Base-by-base conservation (phyloP, 2,329 filamentous ascomycete species). In the Tolypocladium sp. region DNA sequence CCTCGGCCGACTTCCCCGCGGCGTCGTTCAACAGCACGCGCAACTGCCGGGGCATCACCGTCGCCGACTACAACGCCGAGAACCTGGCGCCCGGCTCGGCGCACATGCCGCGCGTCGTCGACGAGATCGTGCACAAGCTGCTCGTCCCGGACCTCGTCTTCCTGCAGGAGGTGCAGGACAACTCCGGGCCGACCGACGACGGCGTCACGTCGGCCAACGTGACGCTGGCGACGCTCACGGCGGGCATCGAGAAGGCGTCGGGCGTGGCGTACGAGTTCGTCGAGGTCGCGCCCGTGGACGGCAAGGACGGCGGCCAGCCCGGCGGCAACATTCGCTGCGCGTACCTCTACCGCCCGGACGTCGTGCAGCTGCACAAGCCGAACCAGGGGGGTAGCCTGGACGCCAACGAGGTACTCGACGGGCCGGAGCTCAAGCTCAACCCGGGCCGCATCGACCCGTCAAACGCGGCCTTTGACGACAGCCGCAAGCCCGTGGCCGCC, bases 301-400 rank as follows among this genome's bases (percentile, higher is more conserved):
- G 82, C 70, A 65, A 79, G 62, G 86, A 90, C 63, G 88, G 88
- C 60, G 88, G 88, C 40, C 74, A 82, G 61, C 83, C 85, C 1
- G 87, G 88, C 17, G 87, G 86, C 42, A 90, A 91, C 74, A 90
- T 91, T 70, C 87, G 87, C 52, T 76, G 78, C 54, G 87, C 86
- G 0, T 91, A 89, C 72, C 77, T 91, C 13, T 91, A 89, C 79
- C 82, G 86, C 44, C 77, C 85, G 0, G 76, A 79, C 22, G 70
- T 82, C 4, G 68, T 91, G 52, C 76, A 78, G 55, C 81, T 90
- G n/a, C 79, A 79, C 66, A 80, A 84, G 61, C 77, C 80, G 56
- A 84, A 82, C 68, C 79, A 78, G 0, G 87, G 87, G 53, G 74
- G 74, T 46, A 72, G 78, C 49, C 76, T 75, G 2, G 78, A 84